Evolutionary conservation across 805 yeast genomes (phyloP).

Genomic region (Jamesozyma lodderae): DNA sequence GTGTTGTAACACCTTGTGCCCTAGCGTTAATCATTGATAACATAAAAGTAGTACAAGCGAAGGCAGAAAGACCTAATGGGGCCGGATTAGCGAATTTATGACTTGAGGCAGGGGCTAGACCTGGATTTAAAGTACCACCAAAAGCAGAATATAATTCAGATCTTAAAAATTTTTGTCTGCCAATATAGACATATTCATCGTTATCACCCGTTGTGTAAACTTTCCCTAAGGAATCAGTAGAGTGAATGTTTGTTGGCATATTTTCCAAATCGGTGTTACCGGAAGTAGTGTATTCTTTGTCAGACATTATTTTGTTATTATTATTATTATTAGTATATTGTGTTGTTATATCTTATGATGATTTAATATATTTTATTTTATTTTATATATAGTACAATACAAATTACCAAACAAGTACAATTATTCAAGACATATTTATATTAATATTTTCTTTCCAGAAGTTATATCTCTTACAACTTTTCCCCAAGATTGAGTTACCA

Average conservation of each 20-base stretch:
- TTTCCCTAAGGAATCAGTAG: constrained; percentile 13
- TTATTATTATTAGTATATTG: no score
- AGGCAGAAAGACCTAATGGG: constrained; percentile 53
- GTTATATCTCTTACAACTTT: background rate
- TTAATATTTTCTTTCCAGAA: background rate
- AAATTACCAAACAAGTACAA: background rate
- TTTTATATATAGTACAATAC: background rate
- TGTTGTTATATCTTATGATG: background rate
- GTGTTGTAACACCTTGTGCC: constrained; percentile 43
- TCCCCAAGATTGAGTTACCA: no score
- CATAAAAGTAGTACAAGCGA: constrained; percentile 55
- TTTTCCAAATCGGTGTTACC: constrained; percentile 10
- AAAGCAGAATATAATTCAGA: constrained; percentile 56
- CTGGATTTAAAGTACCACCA: constrained; percentile 80
- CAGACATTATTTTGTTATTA: constrained; percentile 9
- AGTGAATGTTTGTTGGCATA: background rate
- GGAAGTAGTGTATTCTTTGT: constrained; percentile 9
- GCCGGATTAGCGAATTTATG: constrained; percentile 60
- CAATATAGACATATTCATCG: constrained; percentile 60
- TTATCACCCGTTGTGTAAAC: constrained; percentile 37
- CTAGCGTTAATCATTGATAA: constrained; percentile 46
- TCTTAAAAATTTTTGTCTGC: constrained; percentile 58
- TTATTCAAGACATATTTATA: no score
- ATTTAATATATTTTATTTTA: background rate
- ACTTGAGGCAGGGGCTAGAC: constrained; percentile 46